Conservation (phyloP, 2,329 filamentous ascomycete genomes). For the Colletotrichum ledebouriae region DNA sequence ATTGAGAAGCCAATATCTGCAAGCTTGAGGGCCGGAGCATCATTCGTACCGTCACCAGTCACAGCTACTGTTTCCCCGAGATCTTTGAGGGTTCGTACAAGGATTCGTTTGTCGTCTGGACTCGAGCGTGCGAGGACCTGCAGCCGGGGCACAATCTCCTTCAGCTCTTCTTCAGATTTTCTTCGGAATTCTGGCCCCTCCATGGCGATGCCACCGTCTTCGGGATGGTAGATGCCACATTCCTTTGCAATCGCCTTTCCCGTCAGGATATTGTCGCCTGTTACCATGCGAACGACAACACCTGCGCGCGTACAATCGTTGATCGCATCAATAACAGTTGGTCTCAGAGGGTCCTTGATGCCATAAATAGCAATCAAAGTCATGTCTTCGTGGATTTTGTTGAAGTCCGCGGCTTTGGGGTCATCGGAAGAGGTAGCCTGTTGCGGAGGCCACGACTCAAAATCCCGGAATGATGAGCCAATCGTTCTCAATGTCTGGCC, state of each 20-base stretch:
- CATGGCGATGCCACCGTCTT: conserved; percentile 68
- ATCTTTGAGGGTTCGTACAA: conserved; percentile 74
- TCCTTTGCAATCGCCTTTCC: conserved; percentile 59
- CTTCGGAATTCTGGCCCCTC: conserved; percentile 68
- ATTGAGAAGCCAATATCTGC: conserved; percentile 78
- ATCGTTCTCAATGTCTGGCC: conserved; percentile 57
- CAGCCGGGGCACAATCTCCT: conserved; percentile 70
- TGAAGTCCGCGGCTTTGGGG: conserved; percentile 72
- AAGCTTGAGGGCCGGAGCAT: conserved; percentile 74
- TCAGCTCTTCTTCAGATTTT: conserved; percentile 61
- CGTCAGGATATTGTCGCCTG: conserved; percentile 62
- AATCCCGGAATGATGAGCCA: conserved; percentile 58
- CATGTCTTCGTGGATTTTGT: conserved; percentile 56
- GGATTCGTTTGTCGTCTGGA: conserved; percentile 76
- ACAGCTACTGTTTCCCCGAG: conserved; percentile 77
- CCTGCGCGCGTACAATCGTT: conserved; percentile 73
- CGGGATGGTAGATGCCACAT: conserved; percentile 54
- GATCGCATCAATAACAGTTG: conserved; percentile 73
- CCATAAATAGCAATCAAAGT: conserved; percentile 66
- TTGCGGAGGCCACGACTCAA: conserved; percentile 66
- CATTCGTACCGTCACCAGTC: conserved; percentile 76
- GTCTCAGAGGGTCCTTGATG: conserved; percentile 76
- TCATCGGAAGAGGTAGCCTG: conserved; percentile 62
- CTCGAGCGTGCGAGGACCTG: conserved; percentile 78
- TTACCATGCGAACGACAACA: conserved; percentile 75